phyloP scores from a whole-genome alignment of 352 stramenopile genomes.

The Globisporangium solare region DNA sequence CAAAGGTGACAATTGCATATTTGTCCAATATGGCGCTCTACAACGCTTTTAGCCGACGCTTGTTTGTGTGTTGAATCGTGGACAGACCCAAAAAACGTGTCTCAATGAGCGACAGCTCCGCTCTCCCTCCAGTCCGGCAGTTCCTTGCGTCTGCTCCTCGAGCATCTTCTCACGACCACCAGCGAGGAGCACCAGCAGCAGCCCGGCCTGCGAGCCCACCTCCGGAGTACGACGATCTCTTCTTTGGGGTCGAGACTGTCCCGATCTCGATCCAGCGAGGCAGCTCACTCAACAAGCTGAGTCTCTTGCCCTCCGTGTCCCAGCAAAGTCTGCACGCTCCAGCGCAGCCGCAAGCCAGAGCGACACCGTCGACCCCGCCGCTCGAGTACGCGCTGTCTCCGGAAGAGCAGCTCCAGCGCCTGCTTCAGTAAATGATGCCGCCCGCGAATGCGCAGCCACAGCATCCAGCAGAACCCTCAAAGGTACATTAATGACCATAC shows the following conservation, averaged over 20 bases:
- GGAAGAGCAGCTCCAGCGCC: conserved; percentile 47
- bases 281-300: conserved; percentile 2
- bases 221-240: conserved; percentile 55
- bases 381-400: conserved; percentile 16
- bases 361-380: background rate
- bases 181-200: conserved; percentile 2
- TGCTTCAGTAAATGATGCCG: conserved; percentile 45
- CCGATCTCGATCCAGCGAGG: conserved; percentile 12
- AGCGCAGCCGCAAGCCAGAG: background rate
- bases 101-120: conserved; percentile 12
- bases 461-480: background rate
- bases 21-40: no score
- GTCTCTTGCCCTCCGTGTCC: conserved; percentile 1
- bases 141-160: conserved; percentile 12
- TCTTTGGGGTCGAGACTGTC: conserved; percentile 65
- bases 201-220: conserved; percentile 33
- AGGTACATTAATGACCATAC: background rate
- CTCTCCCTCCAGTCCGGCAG: conserved; percentile 24
- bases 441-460: background rate
- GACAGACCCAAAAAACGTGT: conserved; percentile 7
- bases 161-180: conserved; percentile 12
- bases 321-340: conserved; percentile 6
- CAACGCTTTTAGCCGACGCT: background rate
- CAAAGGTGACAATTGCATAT: background rate
- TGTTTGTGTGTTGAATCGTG: conserved; percentile 3